A percentile compares a stretch with the other conserved stretches of the same genome.
Evolutionary conservation across 2,329 filamentous ascomycete species (phyloP).

Genomic region (Byssothecium circinans): DNA sequence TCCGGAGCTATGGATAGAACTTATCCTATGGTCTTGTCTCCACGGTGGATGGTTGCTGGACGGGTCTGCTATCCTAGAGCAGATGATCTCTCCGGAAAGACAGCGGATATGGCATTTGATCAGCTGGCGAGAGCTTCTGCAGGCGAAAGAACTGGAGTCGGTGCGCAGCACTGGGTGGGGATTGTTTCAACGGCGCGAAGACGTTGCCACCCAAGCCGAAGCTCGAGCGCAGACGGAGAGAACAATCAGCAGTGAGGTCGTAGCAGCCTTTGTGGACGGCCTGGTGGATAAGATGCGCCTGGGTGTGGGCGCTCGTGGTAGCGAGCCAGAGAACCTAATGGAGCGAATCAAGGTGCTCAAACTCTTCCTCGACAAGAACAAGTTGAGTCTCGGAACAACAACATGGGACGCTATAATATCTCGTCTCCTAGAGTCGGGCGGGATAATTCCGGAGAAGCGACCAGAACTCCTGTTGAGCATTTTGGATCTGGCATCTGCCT

Average conservation of each 20-base stretch:
- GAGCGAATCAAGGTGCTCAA: slow-evolving; percentile 41
- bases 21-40: slow-evolving; percentile 56
- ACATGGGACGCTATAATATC: slow-evolving; percentile 51
- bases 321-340: slow-evolving; percentile 37
- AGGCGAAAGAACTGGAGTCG: slow-evolving; percentile 29
- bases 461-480: slow-evolving; percentile 48
- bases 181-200: slow-evolving; percentile 23
- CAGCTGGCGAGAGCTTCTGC: slow-evolving; percentile 48
- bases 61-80: slow-evolving; percentile 45
- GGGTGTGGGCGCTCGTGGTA: slow-evolving; percentile 47
- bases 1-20: slow-evolving; percentile 54
- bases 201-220: slow-evolving; percentile 19
- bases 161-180: slow-evolving; percentile 21
- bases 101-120: slow-evolving; percentile 34
- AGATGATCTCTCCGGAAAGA: slow-evolving; percentile 24
- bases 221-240: slow-evolving; percentile 40
- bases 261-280: slow-evolving; percentile 58
- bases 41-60: slow-evolving; percentile 52
- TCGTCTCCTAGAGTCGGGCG: slow-evolving; percentile 55
- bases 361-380: slow-evolving; percentile 39
- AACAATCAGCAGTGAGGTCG: slow-evolving; percentile 62
- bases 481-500: slow-evolving; percentile 43
- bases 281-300: slow-evolving; percentile 51
- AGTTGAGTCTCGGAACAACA: slow-evolving; percentile 45
- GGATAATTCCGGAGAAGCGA: slow-evolving; percentile 48